Evolutionary conservation across 108 stramenopile species (phyloP), one percentile per base, ranked within the genome.

Genomic region (Skeletonema costatum): DNA sequence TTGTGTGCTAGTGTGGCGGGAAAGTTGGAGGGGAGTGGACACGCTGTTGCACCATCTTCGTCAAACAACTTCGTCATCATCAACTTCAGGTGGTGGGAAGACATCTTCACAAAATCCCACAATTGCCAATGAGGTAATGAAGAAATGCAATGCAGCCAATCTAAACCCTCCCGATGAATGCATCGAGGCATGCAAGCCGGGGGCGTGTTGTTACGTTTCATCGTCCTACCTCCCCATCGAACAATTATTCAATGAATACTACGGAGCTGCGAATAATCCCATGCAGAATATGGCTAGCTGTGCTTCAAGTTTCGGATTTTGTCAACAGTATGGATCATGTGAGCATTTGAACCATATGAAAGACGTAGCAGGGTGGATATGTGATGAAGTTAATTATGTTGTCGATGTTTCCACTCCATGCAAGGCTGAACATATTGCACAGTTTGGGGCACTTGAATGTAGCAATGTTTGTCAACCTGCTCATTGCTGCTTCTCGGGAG

Each of bases 301-400:
- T 64, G 33, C 64, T 0, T 71, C 69, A n/a, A 78, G 66, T 48
- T 38, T 71, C 30, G 77, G 77, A 4, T 78, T 78, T 42, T 78
- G 77, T 58, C 77, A 78, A 66, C 77, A 78, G 35, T 78, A 70
- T 50, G 77, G 77, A 46, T 78, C 77, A 16, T 78, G 77, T 51
- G 77, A 78, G 14, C 77, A 78, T 42, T 39, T 78, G 32, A 79
- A 79, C 53, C 63, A 66, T 8, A 21, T 79, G 11, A 46, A 72
- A 30, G 78, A 72, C 51, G 61, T 66, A 3, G 66, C 70, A 10
- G 77, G 77, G 0, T 78, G 70, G 77, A 69, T 21, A 67, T n/a
- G 59, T 30, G 66, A 72, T 39, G 66, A 60, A 16, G 46, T 64
- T 13, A 65, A 44, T 1, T 73, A 73, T 39, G 77, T 71, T 50